Evolutionary conservation across 2,329 filamentous ascomycete genomes (phyloP), one percentile per base, ranked within the genome.

Genomic region (Ampelomyces quisqualis): DNA sequence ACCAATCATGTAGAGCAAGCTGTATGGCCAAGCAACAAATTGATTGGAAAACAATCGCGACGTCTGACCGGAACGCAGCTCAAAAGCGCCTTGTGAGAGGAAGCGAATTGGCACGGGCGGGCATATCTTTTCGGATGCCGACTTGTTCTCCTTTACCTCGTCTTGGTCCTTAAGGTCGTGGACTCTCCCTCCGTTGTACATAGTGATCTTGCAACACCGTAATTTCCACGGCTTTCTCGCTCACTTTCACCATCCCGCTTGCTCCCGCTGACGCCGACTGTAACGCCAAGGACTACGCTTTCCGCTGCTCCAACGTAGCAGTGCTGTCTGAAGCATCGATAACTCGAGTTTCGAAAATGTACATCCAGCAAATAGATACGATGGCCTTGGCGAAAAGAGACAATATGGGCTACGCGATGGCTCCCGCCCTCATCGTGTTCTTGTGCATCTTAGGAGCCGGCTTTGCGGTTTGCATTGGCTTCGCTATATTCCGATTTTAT

Each of bases 391-490:
- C 47, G 7, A 57, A 56, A 35, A 48, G 56, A 48, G 51, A 56
- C 38, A 59, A 62, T 39, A 59, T 57, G 50, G 61, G 51, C 21
- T 64, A 56, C 42, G 31, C 50, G 1, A 47, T 66, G 14, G 49
- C 50, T 21, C 60, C 59, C 4, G 24, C 43, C 9, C 41, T 57
- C 9, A 61, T 66, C 44, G 55, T 65, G 27, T 48, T 66, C 34
- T 50, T 65, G 5, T 51, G 56, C 34, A 63, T 65, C 32, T 48
- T 65, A 7, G 60, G 56, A 19, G 49, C 51, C 2, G 57, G 52
- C 6, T 37, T 43, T 2, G 21, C 58, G 3, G 49, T 65, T 19
- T 41, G 49, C 26, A 48, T 51, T 15, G 47, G 49, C 17, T 60
- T 53, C 23, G 62, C 52, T 10, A 26, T 64, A 7, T 38, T 47